A percentile compares a stretch with the other conserved stretches of the same genome.
Conservation (phyloP, 768 basidiomycete species). For the Mycena venus region DNA sequence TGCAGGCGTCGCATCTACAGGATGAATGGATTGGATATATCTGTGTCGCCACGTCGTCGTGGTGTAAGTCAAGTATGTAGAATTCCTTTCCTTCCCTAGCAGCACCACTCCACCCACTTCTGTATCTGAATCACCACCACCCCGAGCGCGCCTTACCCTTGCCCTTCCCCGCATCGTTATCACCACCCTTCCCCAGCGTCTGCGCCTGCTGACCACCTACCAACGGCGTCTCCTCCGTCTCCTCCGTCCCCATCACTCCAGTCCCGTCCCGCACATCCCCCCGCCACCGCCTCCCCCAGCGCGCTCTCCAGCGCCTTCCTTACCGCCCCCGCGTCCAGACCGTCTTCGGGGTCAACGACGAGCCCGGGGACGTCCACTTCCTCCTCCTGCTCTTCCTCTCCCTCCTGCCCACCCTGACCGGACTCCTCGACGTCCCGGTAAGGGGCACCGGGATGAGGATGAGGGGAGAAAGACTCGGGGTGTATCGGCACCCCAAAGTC, state of each 20-base stretch:
- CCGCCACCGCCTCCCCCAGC: constrained; percentile 36
- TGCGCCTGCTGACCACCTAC: not conserved
- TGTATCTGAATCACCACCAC: constrained; percentile 35
- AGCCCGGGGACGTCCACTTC: constrained; percentile 38
- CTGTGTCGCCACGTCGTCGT: too few relatives aligned
- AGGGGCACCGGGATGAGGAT: not conserved
- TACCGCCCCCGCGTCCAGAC: constrained; percentile 34
- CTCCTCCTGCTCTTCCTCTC: not conserved
- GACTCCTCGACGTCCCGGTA: not conserved
- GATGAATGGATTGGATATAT: too few relatives aligned
- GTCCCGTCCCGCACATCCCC: constrained; percentile 38
- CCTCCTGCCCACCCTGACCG: too few relatives aligned
- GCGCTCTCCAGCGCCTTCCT: constrained; percentile 37
- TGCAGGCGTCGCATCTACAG: too few relatives aligned
- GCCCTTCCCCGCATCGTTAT: not conserved
- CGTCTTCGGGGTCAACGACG: constrained; percentile 35
- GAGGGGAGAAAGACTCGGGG: not conserved
- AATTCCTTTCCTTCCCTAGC: too few relatives aligned
- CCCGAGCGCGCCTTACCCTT: constrained; percentile 25
- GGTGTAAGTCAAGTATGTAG: too few relatives aligned
- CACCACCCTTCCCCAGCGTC: not conserved
- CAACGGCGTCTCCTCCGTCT: constrained; percentile 32
- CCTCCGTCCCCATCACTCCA: constrained; percentile 14
- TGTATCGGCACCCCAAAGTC: constrained; percentile 82
- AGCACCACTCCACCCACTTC: too few relatives aligned